Conservation (phyloP, 805 yeast genomes). For the Saccharomycopsis lassenensis region DNA sequence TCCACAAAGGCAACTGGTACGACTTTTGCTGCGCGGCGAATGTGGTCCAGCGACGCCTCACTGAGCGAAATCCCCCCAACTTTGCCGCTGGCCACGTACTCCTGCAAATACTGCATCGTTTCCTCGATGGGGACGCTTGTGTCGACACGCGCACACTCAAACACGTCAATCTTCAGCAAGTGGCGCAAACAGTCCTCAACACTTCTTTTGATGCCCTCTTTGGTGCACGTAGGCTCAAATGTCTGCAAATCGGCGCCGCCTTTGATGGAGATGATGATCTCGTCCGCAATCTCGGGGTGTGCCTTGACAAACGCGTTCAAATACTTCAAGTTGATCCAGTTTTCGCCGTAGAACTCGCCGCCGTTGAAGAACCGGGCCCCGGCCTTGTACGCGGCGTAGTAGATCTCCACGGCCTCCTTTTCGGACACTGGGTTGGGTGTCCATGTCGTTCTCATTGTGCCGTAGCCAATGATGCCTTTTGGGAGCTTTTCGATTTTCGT, state of each 20-base stretch:
- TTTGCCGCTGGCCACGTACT: constrained; percentile 49
- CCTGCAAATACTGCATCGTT: constrained; percentile 43
- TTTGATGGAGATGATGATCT: constrained; percentile 55
- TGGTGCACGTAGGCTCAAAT: constrained; percentile 38
- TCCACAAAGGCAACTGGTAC: constrained; percentile 61
- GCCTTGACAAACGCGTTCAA: constrained; percentile 46
- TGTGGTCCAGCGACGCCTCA: constrained; percentile 56
- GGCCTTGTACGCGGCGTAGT: constrained; percentile 38
- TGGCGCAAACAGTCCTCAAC: constrained; percentile 33
- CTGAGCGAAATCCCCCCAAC: constrained; percentile 65
- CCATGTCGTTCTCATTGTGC: constrained; percentile 79
- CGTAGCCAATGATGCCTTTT: constrained; percentile 39
- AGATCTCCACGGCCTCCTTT: constrained; percentile 40
- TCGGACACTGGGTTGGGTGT: constrained; percentile 43
- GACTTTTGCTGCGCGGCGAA: constrained; percentile 45
- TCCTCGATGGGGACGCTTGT: constrained; percentile 44
- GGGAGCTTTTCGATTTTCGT: constrained; percentile 1
- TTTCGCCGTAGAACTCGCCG: constrained; percentile 69
- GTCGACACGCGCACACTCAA: constrained; percentile 67
- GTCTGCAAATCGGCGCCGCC: constrained; percentile 40
- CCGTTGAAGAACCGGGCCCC: constrained; percentile 50
- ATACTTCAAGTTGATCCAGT: constrained; percentile 41
- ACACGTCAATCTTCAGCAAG: constrained; percentile 43
- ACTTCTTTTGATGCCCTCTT: constrained; percentile 35
- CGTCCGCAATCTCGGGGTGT: constrained; percentile 43